Base-by-base conservation (phyloP, 768 basidiomycete genomes). In the Gymnopilus dilepis region DNA sequence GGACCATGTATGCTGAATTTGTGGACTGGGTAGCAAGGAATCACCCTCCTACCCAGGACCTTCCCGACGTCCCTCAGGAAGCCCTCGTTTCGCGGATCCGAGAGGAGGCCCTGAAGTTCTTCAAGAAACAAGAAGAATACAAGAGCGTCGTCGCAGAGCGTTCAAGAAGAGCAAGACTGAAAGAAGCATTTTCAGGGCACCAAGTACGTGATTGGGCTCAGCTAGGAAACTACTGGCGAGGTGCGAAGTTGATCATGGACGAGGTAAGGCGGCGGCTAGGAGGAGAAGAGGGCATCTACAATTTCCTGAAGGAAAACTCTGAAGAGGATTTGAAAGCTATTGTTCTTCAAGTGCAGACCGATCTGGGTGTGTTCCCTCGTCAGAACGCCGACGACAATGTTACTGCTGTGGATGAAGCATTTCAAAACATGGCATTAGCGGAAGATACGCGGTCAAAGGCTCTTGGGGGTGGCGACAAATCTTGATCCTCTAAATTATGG, bases 1-100 rank as follows among this genome's bases (percentile, higher is more conserved):
- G 90, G 17, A 73, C 65, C 40, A 88, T 90, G 87, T 89, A 87
- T 65, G 70, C 73, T 9, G 80, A 83, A 51, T 91, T 90, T 58
- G 73, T 86, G 4, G 65, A 74, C 7, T 90, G 82, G 81, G 82
- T 77, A 9, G 68, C 76, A 30, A 12, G 59, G 58, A 52, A 48
- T 21, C 61, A 53, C 26, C 56, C 45, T 5, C 22, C 41, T n/a
- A 17, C 43, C 7, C 34, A 30, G 11, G 26, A 6, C 13, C 22
- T 41, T 54, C 56, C 30, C 12, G 63, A 48, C 31, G 33, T 69
- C 8, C 58, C 62, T 41, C 65, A 40, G 45, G 66, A 37, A 67
- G 72, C 60, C 58, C 72, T 60, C 68, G 58, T 65, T 51, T 58
- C 67, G 55, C 60, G 61, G 64, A 52, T 73, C 58, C 67, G 74